Evolutionary conservation across 495 filamentous ascomycete species (phyloP), one percentile per base, ranked within the genome.

Genomic region (Jackrogersella multiformis): DNA sequence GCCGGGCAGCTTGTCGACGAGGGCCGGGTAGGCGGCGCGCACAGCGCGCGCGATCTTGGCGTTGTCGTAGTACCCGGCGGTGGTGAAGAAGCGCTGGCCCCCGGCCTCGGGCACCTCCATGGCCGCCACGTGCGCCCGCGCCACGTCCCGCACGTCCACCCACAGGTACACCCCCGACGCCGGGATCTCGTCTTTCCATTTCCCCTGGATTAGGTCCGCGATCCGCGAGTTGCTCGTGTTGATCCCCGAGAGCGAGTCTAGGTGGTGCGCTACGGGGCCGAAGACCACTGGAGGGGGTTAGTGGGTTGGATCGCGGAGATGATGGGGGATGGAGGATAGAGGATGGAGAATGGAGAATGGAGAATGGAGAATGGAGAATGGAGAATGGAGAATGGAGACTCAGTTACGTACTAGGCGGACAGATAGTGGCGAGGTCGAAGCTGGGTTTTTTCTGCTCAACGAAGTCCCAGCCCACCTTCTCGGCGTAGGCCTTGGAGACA

Each of bases 391-490:
- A n/a, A n/a, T n/a, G n/a, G n/a, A n/a, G n/a, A 30, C 26, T 4
- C 26, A 7, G 26, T 30, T 44, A 46, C 55, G 39, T 45, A 58
- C 55, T 80, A 1, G 87, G 83, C 44, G 88, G 88, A 68, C 79
- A 82, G 63, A 91, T 69, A 0, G 92, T 96, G 7, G 86, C 81
- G 42, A 98, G 65, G 36, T 87, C 84, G 65, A 89, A 91, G 45
- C 74, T 71, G 2, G 84, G 82, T 41, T 82, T 80, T 42, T 84
- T 65, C 15, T 80, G 64, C n/a, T 71, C 65, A 15, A 87, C 77
- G 66, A 87, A 91, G n/a, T 84, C 83, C 81, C 82, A 89, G 0
- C 80, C 81, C 1, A 79, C 73, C 61, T 77, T 80, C 73, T 89
- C 86, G 26, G 86, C 86, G 4, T 84, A 79, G 46, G 78, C 85